Evolutionary conservation across 768 basidiomycete species (phyloP).

Genomic region (Coprinellus micaceus): DNA sequence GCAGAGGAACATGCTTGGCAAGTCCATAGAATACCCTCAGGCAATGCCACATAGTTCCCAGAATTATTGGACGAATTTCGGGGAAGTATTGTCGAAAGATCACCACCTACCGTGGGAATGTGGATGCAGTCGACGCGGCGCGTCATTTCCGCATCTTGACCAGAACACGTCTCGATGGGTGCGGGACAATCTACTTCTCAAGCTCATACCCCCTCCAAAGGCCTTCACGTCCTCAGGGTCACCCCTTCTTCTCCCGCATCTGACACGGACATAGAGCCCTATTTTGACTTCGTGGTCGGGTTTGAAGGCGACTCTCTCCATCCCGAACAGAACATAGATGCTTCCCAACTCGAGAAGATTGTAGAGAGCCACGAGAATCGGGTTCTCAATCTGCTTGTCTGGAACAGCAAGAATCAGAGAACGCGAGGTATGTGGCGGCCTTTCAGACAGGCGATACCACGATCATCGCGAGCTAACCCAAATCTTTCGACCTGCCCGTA

Average conservation of each 20-base stretch:
- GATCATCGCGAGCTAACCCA: neutral
- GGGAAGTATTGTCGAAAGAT: no score
- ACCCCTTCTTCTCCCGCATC: constrained; percentile 88
- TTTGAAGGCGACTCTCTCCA: constrained; percentile 67
- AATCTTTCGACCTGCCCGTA: constrained; percentile 27
- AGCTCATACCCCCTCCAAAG: constrained; percentile 52
- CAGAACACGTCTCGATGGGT: constrained; percentile 46
- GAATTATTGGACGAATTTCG: no score
- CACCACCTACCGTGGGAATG: no score
- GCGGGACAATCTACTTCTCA: constrained; percentile 66
- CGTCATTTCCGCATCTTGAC: neutral
- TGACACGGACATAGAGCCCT: constrained; percentile 79
- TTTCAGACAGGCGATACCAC: neutral
- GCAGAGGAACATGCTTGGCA: no score
- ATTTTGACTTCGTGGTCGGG: constrained; percentile 96
- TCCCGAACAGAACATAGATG: constrained; percentile 53
- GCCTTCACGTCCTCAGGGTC: constrained; percentile 85
- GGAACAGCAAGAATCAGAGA: constrained; percentile 76
- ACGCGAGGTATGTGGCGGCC: constrained; percentile 52
- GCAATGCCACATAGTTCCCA: no score
- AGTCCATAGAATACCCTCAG: no score
- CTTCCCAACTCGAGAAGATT: constrained; percentile 68
- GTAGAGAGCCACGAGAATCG: constrained; percentile 79
- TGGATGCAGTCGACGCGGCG: neutral
- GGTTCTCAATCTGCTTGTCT: constrained; percentile 68